Evolutionary conservation across 2,329 filamentous ascomycete genomes (phyloP), one percentile per base, ranked within the genome.

Genomic region (Aspergillus hortae): DNA sequence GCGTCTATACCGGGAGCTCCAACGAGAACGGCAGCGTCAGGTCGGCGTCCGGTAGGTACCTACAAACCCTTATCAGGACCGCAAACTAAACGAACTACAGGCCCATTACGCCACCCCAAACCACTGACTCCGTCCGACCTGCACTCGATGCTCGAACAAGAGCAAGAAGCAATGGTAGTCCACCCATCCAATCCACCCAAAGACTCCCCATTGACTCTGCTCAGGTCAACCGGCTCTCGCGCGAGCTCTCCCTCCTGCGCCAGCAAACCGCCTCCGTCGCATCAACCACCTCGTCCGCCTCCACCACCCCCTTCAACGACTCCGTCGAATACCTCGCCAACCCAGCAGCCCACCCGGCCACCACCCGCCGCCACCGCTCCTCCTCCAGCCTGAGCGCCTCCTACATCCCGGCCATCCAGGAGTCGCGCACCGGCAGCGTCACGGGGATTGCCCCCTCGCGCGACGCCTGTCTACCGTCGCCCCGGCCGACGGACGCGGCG

Each of bases 181-280:
- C 75, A 48, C 30, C 30, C 10, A 15, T 6, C 12, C 35, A 35
- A 10, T 25, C 48, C 38, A 23, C 11, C 48, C 30, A 2, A 10
- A 27, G 17, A 49, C 12, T 44, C 35, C 27, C 17, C 47, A 40
- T 19, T 19, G n/a, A 45, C 17, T 14, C 38, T 3, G 6, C 3
- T 7, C 66, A 92, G 90, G 89, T 96, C 55, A 97, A 97, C 74
- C 90, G 92, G 32, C 80, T 97, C 30, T 95, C 90, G 0, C 88
- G 92, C 52, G 92, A 97, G 69, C 84, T 97, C 33, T 86, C 87
- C 14, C 79, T 90, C 48, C 84, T 97, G n/a, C 88, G 92, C 53
- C 81, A 84, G 21, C 83, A 83, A 65, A 83, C 83, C 7, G 80
- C 82, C 5, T 85, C 81, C 1, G 82, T 85, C 25, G 81, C 82